Base-by-base conservation (phyloP, 495 filamentous ascomycete species). In the Penicillium canariense region DNA sequence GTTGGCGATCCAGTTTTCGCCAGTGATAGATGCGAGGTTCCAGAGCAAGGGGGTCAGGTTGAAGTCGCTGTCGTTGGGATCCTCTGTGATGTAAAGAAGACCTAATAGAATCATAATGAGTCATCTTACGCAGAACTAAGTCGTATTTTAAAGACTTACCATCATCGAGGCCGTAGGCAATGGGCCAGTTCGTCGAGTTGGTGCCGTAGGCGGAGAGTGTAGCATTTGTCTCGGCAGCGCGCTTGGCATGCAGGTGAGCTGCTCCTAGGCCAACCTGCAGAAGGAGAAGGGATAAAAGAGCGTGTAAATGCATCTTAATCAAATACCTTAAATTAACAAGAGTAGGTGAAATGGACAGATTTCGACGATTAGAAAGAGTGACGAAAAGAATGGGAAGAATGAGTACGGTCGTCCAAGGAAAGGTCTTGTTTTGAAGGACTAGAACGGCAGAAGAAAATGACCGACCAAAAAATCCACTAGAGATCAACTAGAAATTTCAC, bases 1-100 rank as follows among this genome's bases (percentile, higher is more conserved):
- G 30, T 56, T 60, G 14, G 53, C 58, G 4, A 60, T 60, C 58
- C 58, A 60, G 38, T 49, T 52, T 50, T 56, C 58, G 17, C 38
- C 58, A 4, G 53, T 60, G 23, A 60, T 60, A 6, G 53, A 45
- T 14, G 58, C 52, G 2, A 60, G 38, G 18, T 60, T 45, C 53
- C 58, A 60, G 14, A 10, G 32, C 9, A 60, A 5, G 5, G 58
- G 53, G n/a, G 23, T 28, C 14, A 55, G 40, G 42, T 52, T 55
- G 25, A 26, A 43, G 2, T 34, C 12, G 35, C 10, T 50, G 42
- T 51, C 30, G 26, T 42, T 38, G 0, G 58, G 58, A 15, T 52
- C 25, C 36, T 60, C 23, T 2, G 57, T 32, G 15, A 60, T 48
- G 18, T 60, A 60, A 12, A 60, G 46, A 6, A 52, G 48, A 17